Evolutionary conservation across 495 filamentous ascomycete genomes (phyloP), one percentile per base, ranked within the genome.

Genomic region (Podospora pseudoanserina): DNA sequence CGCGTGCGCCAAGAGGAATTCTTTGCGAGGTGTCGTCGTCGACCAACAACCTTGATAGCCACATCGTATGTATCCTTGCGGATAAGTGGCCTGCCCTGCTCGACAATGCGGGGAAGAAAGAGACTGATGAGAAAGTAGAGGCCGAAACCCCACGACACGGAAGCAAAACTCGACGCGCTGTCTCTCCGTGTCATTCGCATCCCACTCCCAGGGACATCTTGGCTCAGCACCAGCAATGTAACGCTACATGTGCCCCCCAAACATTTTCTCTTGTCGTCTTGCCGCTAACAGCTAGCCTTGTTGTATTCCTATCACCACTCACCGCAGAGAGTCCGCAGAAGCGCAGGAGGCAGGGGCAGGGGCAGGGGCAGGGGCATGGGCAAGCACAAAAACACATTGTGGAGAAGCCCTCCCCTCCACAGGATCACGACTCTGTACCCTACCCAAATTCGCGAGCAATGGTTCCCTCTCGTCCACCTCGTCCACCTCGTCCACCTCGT

Each of bases 401-500:
- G 68, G 68, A 67, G 65, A 70, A 66, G 68, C 68, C 49, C 59
- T 30, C 28, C 53, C 34, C 63, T 34, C 60, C 60, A 26, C 65
- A 58, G 26, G 23, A 23, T 23, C 53, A 34, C 26, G 59, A 63
- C 23, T 44, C 30, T 13, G 65, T 32, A 54, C 18, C 20, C 65
- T 23, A 23, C 23, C 23, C 23, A 23, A 23, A 23, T 23, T 63
- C 61, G 61, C 34, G 61, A 63, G 49, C 55, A 23, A 61, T 32
- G 59, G 9, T 18, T 49, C 63, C 44, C 18, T 26, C 9, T 56
- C 4, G 49, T 58, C 55, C 30, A 18, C 27, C 58, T 56, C 4
- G 49, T 58, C 55, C 30, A 18, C 27, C 58, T 23, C 32, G 16
- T 59, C 56, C 19, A 57, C 20, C 4, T 23, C 61, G 0, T 63